These are phyloP conservation scores for Shiraia bambusicola DNA, from an alignment of 2,329 filamentous ascomycete species.

Conservation along the genomic window DNA sequence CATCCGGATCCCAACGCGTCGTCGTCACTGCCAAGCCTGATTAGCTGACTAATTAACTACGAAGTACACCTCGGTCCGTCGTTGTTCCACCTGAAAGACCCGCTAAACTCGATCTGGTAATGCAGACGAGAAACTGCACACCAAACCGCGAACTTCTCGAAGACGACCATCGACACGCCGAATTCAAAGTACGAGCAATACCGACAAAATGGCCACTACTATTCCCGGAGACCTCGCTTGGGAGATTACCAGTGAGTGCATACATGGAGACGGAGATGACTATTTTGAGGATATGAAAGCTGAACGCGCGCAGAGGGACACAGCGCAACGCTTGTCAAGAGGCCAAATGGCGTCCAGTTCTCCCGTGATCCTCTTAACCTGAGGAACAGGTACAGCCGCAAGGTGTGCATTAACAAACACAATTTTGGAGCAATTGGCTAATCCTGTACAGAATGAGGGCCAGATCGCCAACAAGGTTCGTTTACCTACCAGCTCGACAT, in stretches of 20 bases:
- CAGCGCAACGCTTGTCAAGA: constrained; percentile 92
- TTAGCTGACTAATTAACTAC: too few relatives aligned
- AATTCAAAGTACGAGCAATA: constrained; percentile 28
- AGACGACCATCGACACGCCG: constrained; percentile 23
- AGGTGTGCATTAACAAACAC: constrained; percentile 57
- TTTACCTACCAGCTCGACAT: constrained; percentile 8
- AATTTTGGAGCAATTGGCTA: constrained; percentile 21
- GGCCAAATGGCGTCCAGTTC: constrained; percentile 82
- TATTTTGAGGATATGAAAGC: constrained; percentile 7
- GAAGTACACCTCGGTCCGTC: constrained; percentile 8
- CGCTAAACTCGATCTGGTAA: constrained; percentile 28
- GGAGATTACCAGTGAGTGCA: constrained; percentile 86
- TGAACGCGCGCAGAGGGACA: constrained; percentile 64
- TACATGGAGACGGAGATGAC: background rate
- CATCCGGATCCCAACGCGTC: constrained; percentile 4
- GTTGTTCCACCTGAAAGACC: constrained; percentile 24
- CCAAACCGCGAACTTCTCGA: constrained; percentile 26
- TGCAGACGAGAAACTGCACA: constrained; percentile 26
- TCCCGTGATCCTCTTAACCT: constrained; percentile 94
- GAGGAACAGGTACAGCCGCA: constrained; percentile 86
- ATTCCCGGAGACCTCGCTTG: constrained; percentile 90
- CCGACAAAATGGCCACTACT: constrained; percentile 54
- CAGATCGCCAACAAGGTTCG: constrained; percentile 91
- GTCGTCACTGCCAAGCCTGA: too few relatives aligned
- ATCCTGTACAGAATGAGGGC: constrained; percentile 70